phyloP scores from a whole-genome alignment of 2,329 filamentous ascomycete species.

The Aspergillus sp. region DNA sequence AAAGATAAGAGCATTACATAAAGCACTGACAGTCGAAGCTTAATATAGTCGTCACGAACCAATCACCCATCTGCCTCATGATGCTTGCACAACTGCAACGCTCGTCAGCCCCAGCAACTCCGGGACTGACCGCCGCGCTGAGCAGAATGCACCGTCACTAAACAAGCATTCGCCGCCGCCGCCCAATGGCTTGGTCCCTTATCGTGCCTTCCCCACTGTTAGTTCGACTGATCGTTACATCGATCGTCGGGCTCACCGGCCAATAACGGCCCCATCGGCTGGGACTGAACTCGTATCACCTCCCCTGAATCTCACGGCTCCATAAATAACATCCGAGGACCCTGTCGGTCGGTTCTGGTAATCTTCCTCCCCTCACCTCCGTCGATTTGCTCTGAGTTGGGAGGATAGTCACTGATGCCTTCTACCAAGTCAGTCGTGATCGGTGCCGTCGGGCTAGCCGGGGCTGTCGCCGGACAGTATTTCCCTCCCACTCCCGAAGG shows the following conservation, averaged over 20 bases:
- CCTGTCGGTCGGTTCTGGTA: background rate
- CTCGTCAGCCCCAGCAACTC: too few species aligned
- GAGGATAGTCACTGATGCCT: slow-evolving; percentile 7
- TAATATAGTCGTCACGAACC: too few species aligned
- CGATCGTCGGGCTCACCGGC: slow-evolving; percentile 6
- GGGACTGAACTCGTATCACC: background rate
- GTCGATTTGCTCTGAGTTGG: background rate
- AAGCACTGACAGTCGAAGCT: too few species aligned
- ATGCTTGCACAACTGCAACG: too few species aligned
- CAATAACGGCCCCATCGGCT: background rate
- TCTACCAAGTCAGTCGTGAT: slow-evolving; percentile 8
- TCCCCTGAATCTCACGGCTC: background rate
- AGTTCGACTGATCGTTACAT: slow-evolving; percentile 11
- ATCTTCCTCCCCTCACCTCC: background rate
- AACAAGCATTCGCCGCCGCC: too few species aligned
- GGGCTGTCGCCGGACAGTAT: slow-evolving; percentile 28
- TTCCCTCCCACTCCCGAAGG: slow-evolving; percentile 44
- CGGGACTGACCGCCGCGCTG: too few species aligned
- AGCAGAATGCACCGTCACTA: too few species aligned
- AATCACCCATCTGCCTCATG: too few species aligned
- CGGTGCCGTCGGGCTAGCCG: slow-evolving; percentile 17
- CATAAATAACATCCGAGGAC: background rate
- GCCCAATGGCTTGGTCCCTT: too few species aligned
- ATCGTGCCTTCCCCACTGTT: too few species aligned
- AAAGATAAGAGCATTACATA: too few species aligned